Evolutionary conservation across 2,329 filamentous ascomycete species (phyloP).

Genomic region (Paradendryphiella salina): DNA sequence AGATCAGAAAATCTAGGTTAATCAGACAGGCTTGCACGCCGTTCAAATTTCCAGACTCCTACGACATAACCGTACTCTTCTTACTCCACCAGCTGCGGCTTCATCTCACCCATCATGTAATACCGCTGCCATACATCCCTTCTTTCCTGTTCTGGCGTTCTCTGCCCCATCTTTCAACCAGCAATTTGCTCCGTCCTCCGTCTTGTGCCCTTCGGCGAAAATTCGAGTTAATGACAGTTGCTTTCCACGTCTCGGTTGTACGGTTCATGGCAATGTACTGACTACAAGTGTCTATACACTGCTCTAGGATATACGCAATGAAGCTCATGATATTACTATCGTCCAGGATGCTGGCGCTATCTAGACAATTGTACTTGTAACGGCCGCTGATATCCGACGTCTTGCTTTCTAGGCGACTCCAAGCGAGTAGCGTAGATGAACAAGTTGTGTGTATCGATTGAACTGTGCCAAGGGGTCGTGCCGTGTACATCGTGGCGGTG

Average conservation of each 20-base stretch:
- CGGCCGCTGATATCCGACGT: neutral
- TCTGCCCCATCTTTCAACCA: neutral
- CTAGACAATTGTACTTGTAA: constrained; percentile 9
- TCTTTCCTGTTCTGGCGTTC: neutral
- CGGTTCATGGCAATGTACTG: constrained; percentile 7
- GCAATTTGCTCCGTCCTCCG: constrained; percentile 4
- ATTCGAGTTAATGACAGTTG: constrained; percentile 2
- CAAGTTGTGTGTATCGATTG: constrained; percentile 8
- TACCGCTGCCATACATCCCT: constrained; percentile 4
- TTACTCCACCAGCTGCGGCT: too few species aligned
- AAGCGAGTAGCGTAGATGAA: neutral
- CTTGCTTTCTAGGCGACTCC: constrained; percentile 5
- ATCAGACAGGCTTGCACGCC: too few species aligned
- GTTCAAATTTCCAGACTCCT: neutral
- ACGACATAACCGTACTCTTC: neutral
- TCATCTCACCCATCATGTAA: neutral
- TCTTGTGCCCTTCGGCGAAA: neutral
- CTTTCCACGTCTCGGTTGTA: neutral
- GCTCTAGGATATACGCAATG: constrained; percentile 8
- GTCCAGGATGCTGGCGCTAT: constrained; percentile 7
- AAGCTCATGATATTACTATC: constrained; percentile 1
- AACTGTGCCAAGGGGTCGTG: constrained; percentile 2
- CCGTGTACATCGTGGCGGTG: neutral
- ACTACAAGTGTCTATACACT: constrained; percentile 11
- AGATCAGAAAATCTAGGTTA: too few species aligned